phyloP scores from a whole-genome alignment of 202 grass and related monocot genomes.

The Panicum hallii region DNA sequence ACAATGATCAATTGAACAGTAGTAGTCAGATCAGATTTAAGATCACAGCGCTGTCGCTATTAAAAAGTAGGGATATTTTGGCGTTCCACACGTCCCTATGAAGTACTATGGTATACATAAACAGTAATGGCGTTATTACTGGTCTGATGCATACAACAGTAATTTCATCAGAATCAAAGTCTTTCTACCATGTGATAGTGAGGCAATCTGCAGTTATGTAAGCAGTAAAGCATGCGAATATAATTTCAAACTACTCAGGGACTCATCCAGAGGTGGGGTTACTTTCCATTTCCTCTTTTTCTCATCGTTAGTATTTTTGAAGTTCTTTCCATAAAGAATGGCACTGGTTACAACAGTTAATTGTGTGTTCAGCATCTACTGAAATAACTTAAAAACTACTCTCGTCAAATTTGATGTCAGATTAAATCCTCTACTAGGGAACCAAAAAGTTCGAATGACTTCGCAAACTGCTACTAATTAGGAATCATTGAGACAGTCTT shows the following conservation, averaged over 20 bases:
- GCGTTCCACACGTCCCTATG: neutral
- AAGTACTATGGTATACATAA: neutral
- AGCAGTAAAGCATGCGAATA: neutral
- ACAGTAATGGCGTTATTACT: neutral
- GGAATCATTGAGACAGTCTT: neutral
- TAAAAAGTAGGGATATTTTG: neutral
- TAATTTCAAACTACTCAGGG: neutral
- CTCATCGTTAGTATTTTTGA: neutral
- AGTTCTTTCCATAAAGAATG: neutral
- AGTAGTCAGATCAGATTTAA: neutral
- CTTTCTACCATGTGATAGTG: conserved; percentile 6
- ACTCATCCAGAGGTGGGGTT: neutral
- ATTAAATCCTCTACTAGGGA: neutral
- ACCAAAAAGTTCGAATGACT: neutral
- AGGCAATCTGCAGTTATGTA: conserved; percentile 5
- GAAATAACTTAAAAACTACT: conserved; percentile 18
- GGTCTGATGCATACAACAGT: neutral
- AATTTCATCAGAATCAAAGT: neutral
- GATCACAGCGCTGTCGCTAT: neutral
- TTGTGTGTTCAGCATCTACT: neutral
- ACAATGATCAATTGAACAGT: neutral
- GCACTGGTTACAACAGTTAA: neutral
- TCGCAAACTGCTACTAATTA: neutral
- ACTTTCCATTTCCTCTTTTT: neutral
- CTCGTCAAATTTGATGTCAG: neutral